A percentile compares a stretch with the other conserved stretches of the same genome.
Conservation (phyloP, 306 rosid genomes). For the Vachellia pachyceras region DNA sequence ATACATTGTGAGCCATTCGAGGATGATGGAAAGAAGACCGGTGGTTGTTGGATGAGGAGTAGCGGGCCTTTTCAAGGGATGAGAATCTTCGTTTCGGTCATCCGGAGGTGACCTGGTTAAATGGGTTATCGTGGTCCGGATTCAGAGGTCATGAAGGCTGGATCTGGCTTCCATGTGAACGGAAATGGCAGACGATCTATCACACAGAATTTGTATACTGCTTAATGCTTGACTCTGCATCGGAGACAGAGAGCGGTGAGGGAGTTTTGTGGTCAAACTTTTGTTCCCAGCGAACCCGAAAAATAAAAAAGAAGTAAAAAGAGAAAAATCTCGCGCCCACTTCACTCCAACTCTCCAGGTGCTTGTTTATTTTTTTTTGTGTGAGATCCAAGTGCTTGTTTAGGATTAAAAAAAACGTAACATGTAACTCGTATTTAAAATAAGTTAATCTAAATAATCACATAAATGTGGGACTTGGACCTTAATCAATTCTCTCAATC, state of each 20-base stretch:
- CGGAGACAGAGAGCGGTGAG: background rate
- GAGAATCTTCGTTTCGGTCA: background rate
- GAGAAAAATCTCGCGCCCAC: no score
- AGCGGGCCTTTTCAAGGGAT: background rate
- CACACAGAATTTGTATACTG: background rate
- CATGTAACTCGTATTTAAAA: no score
- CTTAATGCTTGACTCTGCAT: background rate
- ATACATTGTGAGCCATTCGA: slow-evolving; percentile 59
- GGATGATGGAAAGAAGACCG: slow-evolving; percentile 7
- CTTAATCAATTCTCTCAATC: no score
- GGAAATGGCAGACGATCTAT: background rate
- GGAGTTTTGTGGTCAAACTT: background rate
- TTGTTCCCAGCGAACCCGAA: background rate
- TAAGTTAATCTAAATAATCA: no score
- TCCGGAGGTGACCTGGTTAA: background rate
- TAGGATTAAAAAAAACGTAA: no score
- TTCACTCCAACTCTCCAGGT: no score
- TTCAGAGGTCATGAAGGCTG: background rate
- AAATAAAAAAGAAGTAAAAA: no score
- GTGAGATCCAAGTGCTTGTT: no score
- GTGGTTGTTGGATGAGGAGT: background rate
- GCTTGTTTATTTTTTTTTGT: no score
- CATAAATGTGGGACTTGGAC: no score
- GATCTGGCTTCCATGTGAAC: background rate
- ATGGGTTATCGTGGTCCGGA: background rate